Evolutionary conservation across 306 rosid species (phyloP), one percentile per base, ranked within the genome.

Genomic region (Vicia villosa): DNA sequence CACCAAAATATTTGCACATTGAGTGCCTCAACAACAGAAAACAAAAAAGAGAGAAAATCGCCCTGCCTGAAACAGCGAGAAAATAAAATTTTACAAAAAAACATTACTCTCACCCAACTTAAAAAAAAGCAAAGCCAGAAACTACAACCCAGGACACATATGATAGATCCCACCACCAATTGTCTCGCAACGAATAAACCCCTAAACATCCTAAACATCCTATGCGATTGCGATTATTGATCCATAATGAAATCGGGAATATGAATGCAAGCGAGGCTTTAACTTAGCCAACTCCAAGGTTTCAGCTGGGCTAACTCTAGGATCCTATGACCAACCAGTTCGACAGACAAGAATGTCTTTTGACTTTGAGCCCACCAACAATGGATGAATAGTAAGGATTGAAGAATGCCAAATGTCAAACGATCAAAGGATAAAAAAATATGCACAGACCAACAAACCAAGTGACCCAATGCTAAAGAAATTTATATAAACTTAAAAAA

Each of bases 381-480:
- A 52, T 10, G 40, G 68, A 56, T 46, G 42, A 38, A 59, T n/a
- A 46, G 22, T 60, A 73, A 70, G 12, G 46, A 63, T 30, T 21
- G 21, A 63, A 64, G 22, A 72, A 38, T 47, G 24, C 14, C 17
- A 28, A 37, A 54, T 68, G 49, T 15, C 13, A 24, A 72, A 54
- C 68, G 13, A 78, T 58, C 43, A 58, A 38, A 26, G 17, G 42
- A 28, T 22, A 56, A 40, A 56, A 40, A n/a, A 58, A 69, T 16
- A 34, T 13, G 30, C 45, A 55, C 12, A 40, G 19, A 15, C 20
- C 14, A 26, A 14, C 22, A 60, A 20, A 73, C 28, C 9, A 60
- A 34, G 32, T 6, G 34, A 8, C 9, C 1, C 8, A 46, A 68
- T 24, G 42, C 57, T 17, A 45, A 24, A 19, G 56, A 55, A 56